Conservation (phyloP, 1,139 yeast species). For the Zygosaccharomyces sapae region DNA sequence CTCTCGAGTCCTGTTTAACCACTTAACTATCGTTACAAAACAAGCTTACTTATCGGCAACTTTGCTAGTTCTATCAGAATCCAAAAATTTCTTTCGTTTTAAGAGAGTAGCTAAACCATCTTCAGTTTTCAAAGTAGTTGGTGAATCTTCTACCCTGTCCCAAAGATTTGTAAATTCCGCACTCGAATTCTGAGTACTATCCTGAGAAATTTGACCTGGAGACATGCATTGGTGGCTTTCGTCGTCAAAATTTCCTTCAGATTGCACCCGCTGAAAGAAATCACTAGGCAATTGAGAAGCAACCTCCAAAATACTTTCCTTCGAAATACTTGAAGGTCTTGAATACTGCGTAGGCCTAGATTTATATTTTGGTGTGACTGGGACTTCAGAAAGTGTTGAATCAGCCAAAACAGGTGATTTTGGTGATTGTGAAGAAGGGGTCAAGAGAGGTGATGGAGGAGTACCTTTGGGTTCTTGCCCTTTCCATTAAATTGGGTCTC, state of each 20-base stretch:
- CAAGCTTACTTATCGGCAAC: not conserved
- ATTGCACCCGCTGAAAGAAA: constrained; percentile 21
- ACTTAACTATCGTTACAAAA: not conserved
- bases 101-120: constrained; percentile 14
- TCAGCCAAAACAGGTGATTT: constrained; percentile 6
- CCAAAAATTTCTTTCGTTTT: constrained; percentile 11
- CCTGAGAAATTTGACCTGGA: constrained; percentile 17
- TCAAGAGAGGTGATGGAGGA: constrained; percentile 7
- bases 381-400: constrained; percentile 8
- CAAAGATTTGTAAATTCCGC: constrained; percentile 19
- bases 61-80: constrained; percentile 6
- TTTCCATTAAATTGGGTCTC: not conserved
- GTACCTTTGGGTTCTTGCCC: not conserved
- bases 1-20: too few species aligned
- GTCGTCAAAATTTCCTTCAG: constrained; percentile 5
- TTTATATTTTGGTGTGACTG: constrained; percentile 9
- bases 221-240: constrained; percentile 11
- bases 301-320: constrained; percentile 19
- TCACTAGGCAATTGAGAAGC: constrained; percentile 27
- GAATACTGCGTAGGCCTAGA: constrained; percentile 10
- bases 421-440: constrained; percentile 6
- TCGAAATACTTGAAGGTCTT: constrained; percentile 16
- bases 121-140: constrained; percentile 25
- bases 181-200: constrained; percentile 13
- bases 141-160: constrained; percentile 21